phyloP scores from a whole-genome alignment of 1,139 yeast species.

The Sugiyamaella pinicola region DNA sequence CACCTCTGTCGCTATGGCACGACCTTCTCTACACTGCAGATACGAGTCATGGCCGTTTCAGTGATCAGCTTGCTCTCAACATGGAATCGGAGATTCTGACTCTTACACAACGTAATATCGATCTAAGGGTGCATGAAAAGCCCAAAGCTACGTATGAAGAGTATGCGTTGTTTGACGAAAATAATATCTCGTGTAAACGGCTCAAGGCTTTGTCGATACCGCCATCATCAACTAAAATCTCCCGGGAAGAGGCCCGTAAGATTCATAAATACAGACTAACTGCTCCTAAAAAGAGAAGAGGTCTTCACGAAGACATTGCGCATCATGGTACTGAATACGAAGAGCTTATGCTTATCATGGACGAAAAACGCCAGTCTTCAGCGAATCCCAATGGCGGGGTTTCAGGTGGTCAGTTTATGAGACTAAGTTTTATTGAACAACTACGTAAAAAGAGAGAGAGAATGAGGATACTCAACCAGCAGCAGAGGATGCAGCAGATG shows the following conservation, averaged over 20 bases:
- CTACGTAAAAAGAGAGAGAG: slow-evolving; percentile 43
- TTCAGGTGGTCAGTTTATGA: slow-evolving; percentile 44
- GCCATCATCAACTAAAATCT: background rate
- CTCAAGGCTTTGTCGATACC: background rate
- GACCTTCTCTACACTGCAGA: slow-evolving; percentile 86
- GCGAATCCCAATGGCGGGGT: slow-evolving; percentile 26
- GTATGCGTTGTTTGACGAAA: background rate
- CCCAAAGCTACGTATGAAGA: slow-evolving; percentile 11
- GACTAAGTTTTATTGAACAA: slow-evolving; percentile 48
- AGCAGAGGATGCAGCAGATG: slow-evolving; percentile 31
- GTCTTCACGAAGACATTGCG: slow-evolving; percentile 61
- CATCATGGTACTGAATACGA: slow-evolving; percentile 75
- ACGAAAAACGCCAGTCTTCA: slow-evolving; percentile 36
- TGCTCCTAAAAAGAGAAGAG: slow-evolving; percentile 34
- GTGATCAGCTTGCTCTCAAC: slow-evolving; percentile 72
- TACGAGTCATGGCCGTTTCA: slow-evolving; percentile 63
- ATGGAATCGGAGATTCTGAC: slow-evolving; percentile 85
- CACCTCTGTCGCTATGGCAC: slow-evolving; percentile 78
- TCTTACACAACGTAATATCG: slow-evolving; percentile 73
- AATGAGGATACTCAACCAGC: slow-evolving; percentile 31
- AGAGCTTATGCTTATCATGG: slow-evolving; percentile 71
- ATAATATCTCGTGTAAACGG: slow-evolving; percentile 15
- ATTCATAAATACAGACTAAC: slow-evolving; percentile 35
- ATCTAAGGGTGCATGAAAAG: slow-evolving; percentile 57
- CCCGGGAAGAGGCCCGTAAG: slow-evolving; percentile 22